Base-by-base conservation (phyloP, 441 rosid species). In the Erodium moschatum region DNA sequence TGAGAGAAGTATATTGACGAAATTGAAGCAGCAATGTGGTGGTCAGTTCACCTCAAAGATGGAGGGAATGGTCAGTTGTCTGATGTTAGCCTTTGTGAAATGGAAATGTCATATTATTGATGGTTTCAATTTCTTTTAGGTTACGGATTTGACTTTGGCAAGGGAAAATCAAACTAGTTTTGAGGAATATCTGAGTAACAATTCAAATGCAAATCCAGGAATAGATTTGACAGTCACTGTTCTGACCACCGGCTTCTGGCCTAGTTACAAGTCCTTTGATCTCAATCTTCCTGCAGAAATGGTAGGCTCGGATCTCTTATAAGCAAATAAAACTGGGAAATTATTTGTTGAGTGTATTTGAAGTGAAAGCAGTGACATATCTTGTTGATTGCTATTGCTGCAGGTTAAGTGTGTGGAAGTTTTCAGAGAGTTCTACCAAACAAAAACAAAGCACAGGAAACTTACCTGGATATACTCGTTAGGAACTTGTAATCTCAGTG, bases 171-270 rank as follows among this genome's bases (percentile, higher is more conserved):
- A 92, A 75, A 63, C 81, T 60, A 80, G 65, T 73, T 95, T 92
- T 67, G 97, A 95, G 76, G 89, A 85, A 48, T 88, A 90, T 75
- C 95, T 90, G 48, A 69, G 70, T 67, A 80, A 72, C 38, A 87
- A 87, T 72, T 79, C 93, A 6, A 74, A 76, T 74, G 84, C 83
- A 66, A 84, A 81, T 85, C 95, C 92, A 21, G 98, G 96, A 64
- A 86, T 95, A 74, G 98, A 92, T 72, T 81, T 92, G 71, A 76
- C 93, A 0, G 98, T 95, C 24, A 91, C 92, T 75, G 97, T 95
- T 77, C 92, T 95, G 16, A 95, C 99, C 15, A 89, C 98, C 65
- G 96, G 98, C 46, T 90, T 87, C 76, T 95, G 99, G 99, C 98
- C 99, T 40, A 95, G 93, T 78, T 92, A 95, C 76, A 95, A 92